Conservation (phyloP, 306 rosid genomes). For the Oemleria cerasiformis region DNA sequence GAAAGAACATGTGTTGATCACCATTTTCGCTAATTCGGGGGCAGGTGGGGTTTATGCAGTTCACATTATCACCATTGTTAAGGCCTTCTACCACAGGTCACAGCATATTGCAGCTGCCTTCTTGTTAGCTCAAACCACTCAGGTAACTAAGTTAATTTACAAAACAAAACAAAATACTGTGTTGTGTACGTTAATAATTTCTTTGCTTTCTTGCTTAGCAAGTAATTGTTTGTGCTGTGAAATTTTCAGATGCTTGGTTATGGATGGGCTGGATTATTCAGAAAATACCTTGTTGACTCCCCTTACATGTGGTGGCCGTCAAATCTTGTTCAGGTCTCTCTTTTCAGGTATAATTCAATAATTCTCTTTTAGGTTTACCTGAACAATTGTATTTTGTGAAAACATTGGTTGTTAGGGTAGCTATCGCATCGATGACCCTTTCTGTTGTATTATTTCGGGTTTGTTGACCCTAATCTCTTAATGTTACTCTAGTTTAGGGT, state of each 20-base stretch:
- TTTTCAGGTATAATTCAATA: constrained; percentile 55
- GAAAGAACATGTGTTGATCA: constrained; percentile 82
- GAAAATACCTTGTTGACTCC: constrained; percentile 78
- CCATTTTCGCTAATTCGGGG: constrained; percentile 77
- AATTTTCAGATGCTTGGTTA: constrained; percentile 79
- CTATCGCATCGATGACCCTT: too few relatives aligned
- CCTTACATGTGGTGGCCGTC: constrained; percentile 99
- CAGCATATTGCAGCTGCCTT: constrained; percentile 62
- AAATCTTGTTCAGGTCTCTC: constrained; percentile 80
- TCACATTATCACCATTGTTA: constrained; percentile 66
- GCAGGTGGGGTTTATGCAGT: constrained; percentile 68
- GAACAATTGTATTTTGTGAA: too few relatives aligned
- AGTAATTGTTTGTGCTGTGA: neutral
- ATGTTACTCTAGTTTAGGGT: too few relatives aligned
- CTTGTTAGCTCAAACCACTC: constrained; percentile 69
- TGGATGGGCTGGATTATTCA: constrained; percentile 94
- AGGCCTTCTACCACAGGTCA: constrained; percentile 66
- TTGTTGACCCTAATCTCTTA: too few relatives aligned
- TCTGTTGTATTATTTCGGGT: too few relatives aligned
- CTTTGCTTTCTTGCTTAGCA: neutral
- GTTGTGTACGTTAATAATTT: too few relatives aligned
- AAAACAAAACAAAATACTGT: neutral
- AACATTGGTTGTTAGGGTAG: too few relatives aligned
- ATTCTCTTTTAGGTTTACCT: neutral
- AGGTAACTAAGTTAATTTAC: constrained; percentile 32